Percentiles rank a stretch among this genome's conserved stretches.
phyloP scores from a whole-genome alignment of 495 filamentous ascomycete species.

The Aspergillus diversus region DNA sequence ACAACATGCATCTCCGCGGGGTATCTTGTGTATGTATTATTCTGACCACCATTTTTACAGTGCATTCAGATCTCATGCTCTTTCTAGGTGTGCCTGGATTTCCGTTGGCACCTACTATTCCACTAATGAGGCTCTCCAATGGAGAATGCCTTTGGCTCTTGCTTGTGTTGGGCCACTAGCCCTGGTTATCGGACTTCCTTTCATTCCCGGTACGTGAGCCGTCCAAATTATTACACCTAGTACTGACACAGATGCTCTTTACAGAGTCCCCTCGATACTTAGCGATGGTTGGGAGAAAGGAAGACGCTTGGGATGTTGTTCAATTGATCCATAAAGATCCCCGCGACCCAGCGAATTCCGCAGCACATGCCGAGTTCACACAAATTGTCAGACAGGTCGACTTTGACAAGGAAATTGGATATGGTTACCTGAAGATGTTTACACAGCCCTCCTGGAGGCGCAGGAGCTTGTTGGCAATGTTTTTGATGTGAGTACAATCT shows the following conservation, averaged over 20 bases:
- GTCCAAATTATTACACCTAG: not conserved
- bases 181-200: slow-evolving; percentile 1
- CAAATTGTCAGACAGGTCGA: not conserved
- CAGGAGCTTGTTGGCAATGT: not conserved
- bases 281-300: not conserved
- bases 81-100: not conserved
- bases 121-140: not conserved
- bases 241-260: not conserved
- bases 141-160: slow-evolving; percentile 7
- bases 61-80: not conserved
- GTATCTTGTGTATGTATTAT: slow-evolving; percentile 2
- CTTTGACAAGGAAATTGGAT: not conserved
- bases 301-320: slow-evolving; percentile 5
- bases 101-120: not conserved
- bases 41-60: not conserved
- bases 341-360: not conserved
- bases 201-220: not conserved
- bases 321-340: not conserved
- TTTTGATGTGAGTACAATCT: not conserved
- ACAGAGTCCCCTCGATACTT: not conserved
- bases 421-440: slow-evolving; percentile 3
- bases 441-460: slow-evolving; percentile 1
- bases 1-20: not conserved
- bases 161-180: slow-evolving; percentile 1
- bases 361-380: not conserved